A percentile compares a stretch with the other conserved stretches of the same genome.
Conservation (phyloP, 306 rosid genomes). For the Hippophae tibetana region DNA sequence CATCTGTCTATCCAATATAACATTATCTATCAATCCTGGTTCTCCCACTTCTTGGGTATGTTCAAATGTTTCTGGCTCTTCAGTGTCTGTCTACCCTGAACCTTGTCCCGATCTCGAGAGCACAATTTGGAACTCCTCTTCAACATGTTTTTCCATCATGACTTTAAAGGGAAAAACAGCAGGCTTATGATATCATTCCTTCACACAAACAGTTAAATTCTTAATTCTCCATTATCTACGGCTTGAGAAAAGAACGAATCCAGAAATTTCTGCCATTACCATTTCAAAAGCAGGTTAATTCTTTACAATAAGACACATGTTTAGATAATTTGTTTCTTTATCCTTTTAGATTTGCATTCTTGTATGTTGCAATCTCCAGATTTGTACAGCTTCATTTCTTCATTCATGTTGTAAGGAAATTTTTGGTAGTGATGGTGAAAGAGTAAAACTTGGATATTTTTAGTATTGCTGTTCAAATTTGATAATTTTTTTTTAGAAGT, state of each 20-base stretch:
- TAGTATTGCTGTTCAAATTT: too few relatives aligned
- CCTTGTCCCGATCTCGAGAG: conserved; percentile 39
- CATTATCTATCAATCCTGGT: conserved; percentile 24
- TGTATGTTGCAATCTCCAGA: not conserved
- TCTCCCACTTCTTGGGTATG: conserved; percentile 44
- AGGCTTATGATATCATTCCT: conserved; percentile 21
- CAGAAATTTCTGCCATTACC: too few relatives aligned
- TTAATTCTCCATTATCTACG: too few relatives aligned
- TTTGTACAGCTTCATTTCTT: not conserved
- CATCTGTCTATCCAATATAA: conserved; percentile 42
- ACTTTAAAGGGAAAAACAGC: conserved; percentile 18
- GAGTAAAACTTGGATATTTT: too few relatives aligned
- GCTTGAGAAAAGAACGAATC: too few relatives aligned
- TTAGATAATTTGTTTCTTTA: conserved; percentile 31
- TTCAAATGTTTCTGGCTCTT: conserved; percentile 33
- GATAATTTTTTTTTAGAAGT: too few relatives aligned
- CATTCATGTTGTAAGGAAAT: too few relatives aligned
- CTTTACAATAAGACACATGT: not conserved
- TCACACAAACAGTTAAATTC: too few relatives aligned
- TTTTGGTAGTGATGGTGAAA: too few relatives aligned
- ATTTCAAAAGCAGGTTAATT: too few relatives aligned
- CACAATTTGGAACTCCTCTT: conserved; percentile 17
- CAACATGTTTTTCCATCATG: conserved; percentile 21
- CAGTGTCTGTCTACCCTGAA: conserved; percentile 30
- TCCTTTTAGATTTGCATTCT: conserved; percentile 23